Conservation (phyloP, 2,329 filamentous ascomycete genomes). For the Ophiocordyceps camponoti-leonardi region DNA sequence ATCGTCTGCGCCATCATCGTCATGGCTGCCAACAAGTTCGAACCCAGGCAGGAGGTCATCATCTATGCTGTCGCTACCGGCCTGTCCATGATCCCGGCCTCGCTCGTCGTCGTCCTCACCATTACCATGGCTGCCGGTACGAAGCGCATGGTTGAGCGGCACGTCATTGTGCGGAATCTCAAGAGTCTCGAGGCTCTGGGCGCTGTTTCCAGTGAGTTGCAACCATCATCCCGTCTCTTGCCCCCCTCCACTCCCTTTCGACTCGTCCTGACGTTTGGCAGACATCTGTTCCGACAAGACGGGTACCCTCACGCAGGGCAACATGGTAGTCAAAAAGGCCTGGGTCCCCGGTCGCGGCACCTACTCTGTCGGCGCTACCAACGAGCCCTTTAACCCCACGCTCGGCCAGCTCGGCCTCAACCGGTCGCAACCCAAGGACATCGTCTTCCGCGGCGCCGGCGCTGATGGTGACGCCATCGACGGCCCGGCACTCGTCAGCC, state of each 20-base stretch:
- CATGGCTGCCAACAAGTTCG: constrained; percentile 23
- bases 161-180: constrained; percentile 35
- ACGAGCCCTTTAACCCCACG: too few species aligned
- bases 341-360: too few species aligned
- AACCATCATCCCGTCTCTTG: neutral
- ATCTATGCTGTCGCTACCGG: constrained; percentile 27
- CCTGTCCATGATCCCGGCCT: constrained; percentile 32
- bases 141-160: constrained; percentile 32
- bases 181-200: constrained; percentile 35
- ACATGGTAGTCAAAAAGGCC: too few species aligned
- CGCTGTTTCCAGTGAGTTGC: constrained; percentile 27
- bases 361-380: too few species aligned
- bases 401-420: too few species aligned
- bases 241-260: neutral
- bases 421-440: too few species aligned
- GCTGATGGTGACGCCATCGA: too few species aligned
- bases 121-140: constrained; percentile 42
- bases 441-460: too few species aligned
- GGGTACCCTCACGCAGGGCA: too few species aligned
- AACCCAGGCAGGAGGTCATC: constrained; percentile 20
- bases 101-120: constrained; percentile 33
- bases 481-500: too few species aligned
- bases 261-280: too few species aligned
- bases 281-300: too few species aligned
- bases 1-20: constrained; percentile 27